Base-by-base conservation (phyloP, 331 rosid genomes). In the Quercus tomentella region DNA sequence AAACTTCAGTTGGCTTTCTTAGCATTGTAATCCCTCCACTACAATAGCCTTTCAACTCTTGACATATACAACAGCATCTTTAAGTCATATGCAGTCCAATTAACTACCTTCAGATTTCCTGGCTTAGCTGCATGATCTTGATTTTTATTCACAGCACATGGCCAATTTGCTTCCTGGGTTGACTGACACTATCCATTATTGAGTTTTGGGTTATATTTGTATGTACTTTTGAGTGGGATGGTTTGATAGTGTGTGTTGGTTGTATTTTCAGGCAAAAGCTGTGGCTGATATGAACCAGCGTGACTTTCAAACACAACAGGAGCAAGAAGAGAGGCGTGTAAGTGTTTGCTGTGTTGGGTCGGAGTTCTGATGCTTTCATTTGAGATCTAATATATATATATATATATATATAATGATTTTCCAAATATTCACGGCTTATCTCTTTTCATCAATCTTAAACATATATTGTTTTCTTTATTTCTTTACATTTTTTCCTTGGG, bases 211-310 rank as follows among this genome's bases (percentile, higher is more conserved):
- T 9, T 56, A 17, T 17, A 12, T 54, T 51, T 72, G 26, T 68
- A 20, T 5, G 2, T 49, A 22, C 33, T 12, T 33, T 33, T n/a
- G 28, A 23, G 54, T 23, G 54, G 65, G 37, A 31, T 33, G 66
- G 66, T 82, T 61, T 77, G 51, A 77, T 80, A 35, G 12, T 49
- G 68, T 85, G 18, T 72, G 45, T 35, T 70, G 81, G 74, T 76
- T 77, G 21, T 31, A 73, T 80, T 72, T 91, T 76, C 93, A 96
- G 99, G 82, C 85, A 79, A 79, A 87, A 89, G 99, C 98, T 69
- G 85, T 96, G 87, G 92, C 91, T 76, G 97, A 96, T 80, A 90
- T 93, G 98, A 93, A 96, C 87, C 90, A 87, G 81, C 98, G 98
- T 4, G 93, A 96, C 74, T 79, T 82, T 73, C 89, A 85, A 81